Base-by-base conservation (phyloP, 495 filamentous ascomycete species). In the Entonaema liquescens region DNA sequence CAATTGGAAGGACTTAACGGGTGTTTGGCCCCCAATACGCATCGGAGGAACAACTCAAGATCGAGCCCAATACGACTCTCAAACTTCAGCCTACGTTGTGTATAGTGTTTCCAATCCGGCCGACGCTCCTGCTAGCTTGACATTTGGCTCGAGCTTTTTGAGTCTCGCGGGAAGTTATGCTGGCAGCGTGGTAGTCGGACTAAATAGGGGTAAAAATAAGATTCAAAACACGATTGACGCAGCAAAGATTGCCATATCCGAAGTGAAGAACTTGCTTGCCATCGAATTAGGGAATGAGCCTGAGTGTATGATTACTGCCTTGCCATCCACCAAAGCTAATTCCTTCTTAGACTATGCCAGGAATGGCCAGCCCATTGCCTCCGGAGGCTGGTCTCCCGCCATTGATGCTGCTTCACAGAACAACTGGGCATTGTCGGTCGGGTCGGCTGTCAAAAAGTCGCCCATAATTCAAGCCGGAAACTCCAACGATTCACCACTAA, bases 231-330 rank as follows among this genome's bases (percentile, higher is more conserved):
- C 85, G 0, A 85, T 89, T 42, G 78, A 80, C 0, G 87, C 88
- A 1, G 86, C 87, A 0, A 82, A 78, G 40, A 74, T 84, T 1
- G 85, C 82, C 0, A 79, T 82, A 19, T 67, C 65, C 0, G 74
- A 82, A 28, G 83, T 87, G 49, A 71, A 64, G 8, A 89, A 88
- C 62, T 72, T 89, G 21, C 79, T 86, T 31, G 83, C 86, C 1
- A 85, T 90, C 47, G 88, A 90, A 70, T 77, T 90, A 1, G 87
- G 88, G 1, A 90, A 90, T 57, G 87, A 89, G 60, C 87, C 87
- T 0, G 86, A 89, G 70, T 89, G 87, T 87, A 76, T 65, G 83
- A 67, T 28, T 25, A 70, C 62, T 35, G 75, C 67, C 53, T 55
- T 47, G 3, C 23, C 23, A 54, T 74, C 60, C 25, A 2, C 15